A percentile compares a stretch with the other conserved stretches of the same genome.
Conservation (phyloP, 305 asterid species). For the Fraxinus angustifolia region DNA sequence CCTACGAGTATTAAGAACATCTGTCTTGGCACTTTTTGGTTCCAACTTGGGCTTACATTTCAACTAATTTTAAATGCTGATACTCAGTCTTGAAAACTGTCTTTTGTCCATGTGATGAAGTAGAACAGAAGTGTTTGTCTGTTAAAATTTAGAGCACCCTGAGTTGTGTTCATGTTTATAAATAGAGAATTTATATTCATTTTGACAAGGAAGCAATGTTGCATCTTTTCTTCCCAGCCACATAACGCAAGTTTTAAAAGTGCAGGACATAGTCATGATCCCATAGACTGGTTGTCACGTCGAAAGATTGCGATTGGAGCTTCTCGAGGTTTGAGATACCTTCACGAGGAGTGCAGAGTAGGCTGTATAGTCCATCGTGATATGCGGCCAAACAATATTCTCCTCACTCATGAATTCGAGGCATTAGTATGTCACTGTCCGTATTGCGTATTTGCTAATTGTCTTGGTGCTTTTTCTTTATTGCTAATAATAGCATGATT, state of each 20-base stretch:
- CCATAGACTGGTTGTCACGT: slow-evolving; percentile 69
- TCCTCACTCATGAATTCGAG: slow-evolving; percentile 93
- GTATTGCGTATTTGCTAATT: background rate
- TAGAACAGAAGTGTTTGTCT: background rate
- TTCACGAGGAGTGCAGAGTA: slow-evolving; percentile 91
- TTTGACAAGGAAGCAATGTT: background rate
- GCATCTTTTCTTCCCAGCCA: background rate
- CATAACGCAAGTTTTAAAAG: background rate
- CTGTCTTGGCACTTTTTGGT: background rate
- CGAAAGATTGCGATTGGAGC: slow-evolving; percentile 79
- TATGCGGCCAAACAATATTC: slow-evolving; percentile 86
- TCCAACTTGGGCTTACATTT: background rate
- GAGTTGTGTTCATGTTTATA: background rate
- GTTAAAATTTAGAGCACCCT: background rate
- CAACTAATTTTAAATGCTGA: background rate
- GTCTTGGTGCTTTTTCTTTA: background rate
- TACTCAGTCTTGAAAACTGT: background rate
- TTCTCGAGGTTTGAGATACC: slow-evolving; percentile 90
- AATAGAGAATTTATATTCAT: background rate
- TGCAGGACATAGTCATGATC: slow-evolving; percentile 46
- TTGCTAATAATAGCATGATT: background rate
- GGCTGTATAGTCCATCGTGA: slow-evolving; percentile 94
- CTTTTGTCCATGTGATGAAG: background rate
- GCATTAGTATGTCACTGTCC: slow-evolving; percentile 51
- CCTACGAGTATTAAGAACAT: background rate